Percentiles rank a stretch among this genome's conserved stretches.
phyloP scores from a whole-genome alignment of 805 yeast genomes.

The Scheffersomyces lignosus region DNA sequence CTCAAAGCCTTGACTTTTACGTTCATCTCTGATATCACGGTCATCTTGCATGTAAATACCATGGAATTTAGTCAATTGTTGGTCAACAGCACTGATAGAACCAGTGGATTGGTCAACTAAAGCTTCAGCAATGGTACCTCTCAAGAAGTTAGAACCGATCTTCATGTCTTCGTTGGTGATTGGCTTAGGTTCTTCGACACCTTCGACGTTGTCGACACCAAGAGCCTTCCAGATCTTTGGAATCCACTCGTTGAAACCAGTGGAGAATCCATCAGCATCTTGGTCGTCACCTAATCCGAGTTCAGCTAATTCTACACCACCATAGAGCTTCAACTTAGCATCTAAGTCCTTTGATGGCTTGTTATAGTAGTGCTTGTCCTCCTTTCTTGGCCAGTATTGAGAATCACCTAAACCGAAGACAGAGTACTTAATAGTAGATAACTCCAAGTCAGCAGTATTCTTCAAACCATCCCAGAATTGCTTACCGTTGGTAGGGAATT shows the following conservation, averaged over 20 bases:
- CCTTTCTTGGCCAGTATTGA: constrained; percentile 95
- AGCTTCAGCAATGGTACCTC: constrained; percentile 93
- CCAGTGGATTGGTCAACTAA: constrained; percentile 81
- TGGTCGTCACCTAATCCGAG: constrained; percentile 95
- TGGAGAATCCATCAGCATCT: constrained; percentile 92
- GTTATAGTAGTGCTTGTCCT: constrained; percentile 90
- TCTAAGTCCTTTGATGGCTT: constrained; percentile 80
- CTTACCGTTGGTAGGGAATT: constrained; percentile 81
- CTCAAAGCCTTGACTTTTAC: constrained; percentile 89
- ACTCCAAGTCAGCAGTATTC: constrained; percentile 60
- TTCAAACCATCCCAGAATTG: constrained; percentile 73
- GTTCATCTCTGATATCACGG: constrained; percentile 90
- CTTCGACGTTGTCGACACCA: constrained; percentile 79
- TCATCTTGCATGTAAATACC: constrained; percentile 99
- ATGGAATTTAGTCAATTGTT: constrained; percentile 94
- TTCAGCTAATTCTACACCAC: constrained; percentile 71
- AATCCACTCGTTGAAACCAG: constrained; percentile 91
- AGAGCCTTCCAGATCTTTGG: constrained; percentile 80
- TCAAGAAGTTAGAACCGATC: constrained; percentile 76
- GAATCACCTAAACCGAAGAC: constrained; percentile 82
- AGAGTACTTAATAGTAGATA: constrained; percentile 55
- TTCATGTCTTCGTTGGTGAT: constrained; percentile 96
- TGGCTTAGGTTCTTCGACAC: constrained; percentile 86
- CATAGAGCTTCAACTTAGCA: constrained; percentile 63
- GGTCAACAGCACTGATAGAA: constrained; percentile 85